Conservation (phyloP, 2,329 filamentous ascomycete species). For the Helicocarpus griseus region DNA sequence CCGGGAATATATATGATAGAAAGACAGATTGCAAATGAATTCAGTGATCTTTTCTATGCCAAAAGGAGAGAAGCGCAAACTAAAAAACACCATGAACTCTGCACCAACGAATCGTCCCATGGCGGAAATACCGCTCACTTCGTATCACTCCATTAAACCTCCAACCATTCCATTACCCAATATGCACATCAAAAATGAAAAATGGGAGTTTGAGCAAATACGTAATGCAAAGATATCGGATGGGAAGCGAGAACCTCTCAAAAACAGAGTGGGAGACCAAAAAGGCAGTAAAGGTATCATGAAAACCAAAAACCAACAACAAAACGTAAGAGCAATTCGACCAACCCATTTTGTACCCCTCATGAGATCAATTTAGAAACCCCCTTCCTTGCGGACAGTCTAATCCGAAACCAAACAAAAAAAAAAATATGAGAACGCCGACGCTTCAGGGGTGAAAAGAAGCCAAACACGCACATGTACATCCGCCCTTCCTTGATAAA, state of each 20-base stretch:
- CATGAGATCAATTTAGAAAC: too few species aligned
- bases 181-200: too few species aligned
- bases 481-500: too few species aligned
- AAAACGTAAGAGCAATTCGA: not conserved
- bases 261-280: not conserved
- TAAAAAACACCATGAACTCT: not conserved
- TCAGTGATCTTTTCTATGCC: constrained; percentile 3
- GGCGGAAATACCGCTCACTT: too few species aligned
- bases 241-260: not conserved
- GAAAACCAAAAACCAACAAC: not conserved
- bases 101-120: too few species aligned
- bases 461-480: not conserved
- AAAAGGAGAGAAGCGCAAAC: not conserved
- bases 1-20: not conserved
- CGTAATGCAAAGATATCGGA: not conserved
- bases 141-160: too few species aligned
- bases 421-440: too few species aligned
- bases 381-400: too few species aligned
- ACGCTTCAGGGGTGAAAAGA: too few species aligned
- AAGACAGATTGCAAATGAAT: not conserved
- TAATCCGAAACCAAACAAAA: not conserved
- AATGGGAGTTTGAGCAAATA: too few species aligned
- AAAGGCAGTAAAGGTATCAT: not conserved
- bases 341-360: not conserved
- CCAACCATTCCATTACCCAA: not conserved